Evolutionary conservation across 2,329 filamentous ascomycete genomes (phyloP).

Genomic region (Calonectria crousiana): DNA sequence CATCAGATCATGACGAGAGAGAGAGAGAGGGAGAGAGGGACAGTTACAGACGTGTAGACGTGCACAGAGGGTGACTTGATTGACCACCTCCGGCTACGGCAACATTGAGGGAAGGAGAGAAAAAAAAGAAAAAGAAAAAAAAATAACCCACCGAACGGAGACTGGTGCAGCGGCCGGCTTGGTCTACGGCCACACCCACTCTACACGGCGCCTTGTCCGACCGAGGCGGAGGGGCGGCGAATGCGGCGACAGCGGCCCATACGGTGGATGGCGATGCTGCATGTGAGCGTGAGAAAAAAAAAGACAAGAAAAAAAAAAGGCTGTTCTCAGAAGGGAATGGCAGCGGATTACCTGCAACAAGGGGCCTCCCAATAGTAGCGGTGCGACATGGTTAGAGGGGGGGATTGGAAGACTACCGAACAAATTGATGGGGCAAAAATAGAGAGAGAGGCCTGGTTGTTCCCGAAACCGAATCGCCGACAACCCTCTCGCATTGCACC

Average conservation of each 20-base stretch:
- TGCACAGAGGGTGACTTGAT: not conserved
- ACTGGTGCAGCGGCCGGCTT: not conserved
- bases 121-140: not conserved
- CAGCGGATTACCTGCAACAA: not conserved
- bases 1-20: not conserved
- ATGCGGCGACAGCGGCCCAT: conserved; percentile 14
- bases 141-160: not conserved
- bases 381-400: not conserved
- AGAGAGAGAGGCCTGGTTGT: conserved; percentile 31
- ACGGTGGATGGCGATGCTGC: not conserved
- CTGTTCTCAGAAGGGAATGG: conserved; percentile 16
- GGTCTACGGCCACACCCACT: conserved; percentile 17
- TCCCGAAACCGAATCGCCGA: conserved; percentile 37
- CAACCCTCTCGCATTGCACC: conserved; percentile 6
- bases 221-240: conserved; percentile 22
- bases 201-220: conserved; percentile 14
- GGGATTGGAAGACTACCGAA: conserved; percentile 4
- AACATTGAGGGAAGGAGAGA: not conserved
- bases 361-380: not conserved
- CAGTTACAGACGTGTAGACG: not conserved
- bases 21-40: not conserved
- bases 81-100: not conserved
- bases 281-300: not conserved
- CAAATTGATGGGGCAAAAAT: conserved; percentile 36
- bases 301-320: not conserved